Conservation (phyloP, 2,329 filamentous ascomycete species). For the Ceratocystiopsis sp. region DNA sequence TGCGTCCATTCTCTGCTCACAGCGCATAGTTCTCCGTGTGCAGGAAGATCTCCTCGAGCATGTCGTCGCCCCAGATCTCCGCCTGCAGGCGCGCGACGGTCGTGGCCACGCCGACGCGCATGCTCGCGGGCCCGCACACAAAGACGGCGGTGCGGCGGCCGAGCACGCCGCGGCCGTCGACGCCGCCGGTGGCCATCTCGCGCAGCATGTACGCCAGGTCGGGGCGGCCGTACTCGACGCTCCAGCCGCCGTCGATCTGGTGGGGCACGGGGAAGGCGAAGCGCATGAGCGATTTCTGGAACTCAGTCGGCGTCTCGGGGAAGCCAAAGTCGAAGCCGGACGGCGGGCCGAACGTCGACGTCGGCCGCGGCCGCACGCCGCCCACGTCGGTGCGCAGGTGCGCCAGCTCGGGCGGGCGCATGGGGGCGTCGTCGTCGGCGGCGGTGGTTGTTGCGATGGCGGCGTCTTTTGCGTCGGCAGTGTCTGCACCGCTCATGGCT, state of each 20-base stretch:
- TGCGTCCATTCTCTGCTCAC: slow-evolving; percentile 18
- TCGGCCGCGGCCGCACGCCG: slow-evolving; percentile 19
- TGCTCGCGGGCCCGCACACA: slow-evolving; percentile 75
- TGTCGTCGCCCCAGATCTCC: slow-evolving; percentile 62
- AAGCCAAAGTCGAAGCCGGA: slow-evolving; percentile 66
- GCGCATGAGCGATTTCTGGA: slow-evolving; percentile 78
- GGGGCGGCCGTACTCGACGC: slow-evolving; percentile 79
- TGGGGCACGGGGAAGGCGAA: slow-evolving; percentile 65
- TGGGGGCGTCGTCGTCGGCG: slow-evolving; percentile 2
- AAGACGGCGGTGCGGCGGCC: slow-evolving; percentile 76
- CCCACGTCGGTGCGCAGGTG: slow-evolving; percentile 35
- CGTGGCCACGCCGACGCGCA: slow-evolving; percentile 77
- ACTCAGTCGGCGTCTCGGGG: slow-evolving; percentile 66
- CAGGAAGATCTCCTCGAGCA: slow-evolving; percentile 77
- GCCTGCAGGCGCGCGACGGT: slow-evolving; percentile 70
- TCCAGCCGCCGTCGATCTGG: slow-evolving; percentile 65
- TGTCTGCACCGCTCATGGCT: no score
- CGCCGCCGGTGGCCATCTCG: slow-evolving; percentile 59
- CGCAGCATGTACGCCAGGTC: slow-evolving; percentile 76
- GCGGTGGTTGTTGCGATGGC: slow-evolving; percentile 1
- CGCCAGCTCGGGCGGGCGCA: slow-evolving; percentile 35
- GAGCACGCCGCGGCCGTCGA: slow-evolving; percentile 49
- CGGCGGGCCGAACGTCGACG: slow-evolving; percentile 40
- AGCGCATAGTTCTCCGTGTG: slow-evolving; percentile 93
- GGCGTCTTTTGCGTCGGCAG: background rate